These are phyloP conservation scores for Strigomonas culicis DNA, from an alignment of 208 protist genomes.

Conservation along the genomic window DNA sequence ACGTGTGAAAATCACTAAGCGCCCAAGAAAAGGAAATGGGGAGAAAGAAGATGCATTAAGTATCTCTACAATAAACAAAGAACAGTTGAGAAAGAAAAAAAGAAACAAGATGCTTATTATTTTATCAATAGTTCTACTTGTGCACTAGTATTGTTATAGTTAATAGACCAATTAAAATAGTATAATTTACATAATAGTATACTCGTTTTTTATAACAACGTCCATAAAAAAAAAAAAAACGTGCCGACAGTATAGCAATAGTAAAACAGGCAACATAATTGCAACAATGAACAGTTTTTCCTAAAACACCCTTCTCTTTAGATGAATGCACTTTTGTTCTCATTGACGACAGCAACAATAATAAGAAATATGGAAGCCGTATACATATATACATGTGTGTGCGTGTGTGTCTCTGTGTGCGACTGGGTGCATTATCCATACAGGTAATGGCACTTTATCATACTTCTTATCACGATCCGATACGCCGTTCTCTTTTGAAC, in stretches of 20 bases:
- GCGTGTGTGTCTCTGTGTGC: too few relatives aligned
- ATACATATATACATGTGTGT: too few relatives aligned
- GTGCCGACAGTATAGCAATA: conserved; percentile 11
- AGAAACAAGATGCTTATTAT: conserved; percentile 8
- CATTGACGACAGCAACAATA: too few relatives aligned
- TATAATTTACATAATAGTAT: not conserved
- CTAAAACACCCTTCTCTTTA: too few relatives aligned
- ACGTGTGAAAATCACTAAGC: conserved; percentile 1
- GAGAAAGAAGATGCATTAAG: not conserved
- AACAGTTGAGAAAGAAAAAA: conserved; percentile 1
- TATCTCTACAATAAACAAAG: conserved; percentile 1
- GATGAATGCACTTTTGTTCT: too few relatives aligned
- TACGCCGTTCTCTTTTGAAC: too few relatives aligned
- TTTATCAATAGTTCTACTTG: conserved; percentile 7
- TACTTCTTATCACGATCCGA: too few relatives aligned
- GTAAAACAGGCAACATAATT: conserved; percentile 11
- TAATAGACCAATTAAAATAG: not conserved
- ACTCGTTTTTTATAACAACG: not conserved
- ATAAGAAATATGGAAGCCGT: too few relatives aligned
- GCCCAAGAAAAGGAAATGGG: not conserved
- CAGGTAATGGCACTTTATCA: too few relatives aligned
- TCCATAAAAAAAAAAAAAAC: conserved; percentile 10
- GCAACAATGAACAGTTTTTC: too few relatives aligned
- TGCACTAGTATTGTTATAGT: not conserved
- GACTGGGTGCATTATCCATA: too few relatives aligned